Evolutionary conservation across 306 rosid species (phyloP).

Genomic region (Hippophae tibetana): DNA sequence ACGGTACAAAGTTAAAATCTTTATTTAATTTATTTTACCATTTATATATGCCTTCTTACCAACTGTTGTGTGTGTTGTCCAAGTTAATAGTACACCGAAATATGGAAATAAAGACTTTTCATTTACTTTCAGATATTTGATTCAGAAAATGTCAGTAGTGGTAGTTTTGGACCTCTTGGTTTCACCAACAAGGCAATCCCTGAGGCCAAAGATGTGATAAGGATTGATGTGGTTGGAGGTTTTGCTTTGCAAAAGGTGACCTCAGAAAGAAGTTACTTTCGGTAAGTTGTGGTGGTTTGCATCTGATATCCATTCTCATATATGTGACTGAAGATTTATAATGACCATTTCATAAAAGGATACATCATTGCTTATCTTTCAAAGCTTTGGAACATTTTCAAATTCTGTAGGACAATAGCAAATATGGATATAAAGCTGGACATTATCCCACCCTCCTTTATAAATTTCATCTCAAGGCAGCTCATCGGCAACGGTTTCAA

Average conservation of each 20-base stretch:
- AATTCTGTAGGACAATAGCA: slow-evolving; percentile 65
- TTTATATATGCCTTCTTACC: background rate
- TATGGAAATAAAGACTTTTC: slow-evolving; percentile 16
- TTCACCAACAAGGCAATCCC: slow-evolving; percentile 47
- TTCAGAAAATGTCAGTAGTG: slow-evolving; percentile 24
- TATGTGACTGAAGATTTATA: background rate
- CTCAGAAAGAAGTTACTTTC: slow-evolving; percentile 73
- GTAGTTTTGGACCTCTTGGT: slow-evolving; percentile 42
- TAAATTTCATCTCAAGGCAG: slow-evolving; percentile 90
- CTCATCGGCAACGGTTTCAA: slow-evolving; percentile 81
- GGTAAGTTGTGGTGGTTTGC: slow-evolving; percentile 39
- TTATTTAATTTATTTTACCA: background rate
- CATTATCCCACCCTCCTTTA: slow-evolving; percentile 68
- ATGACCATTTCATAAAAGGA: background rate
- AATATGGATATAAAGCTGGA: slow-evolving; percentile 91
- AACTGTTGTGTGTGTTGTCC: background rate
- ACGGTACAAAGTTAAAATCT: slow-evolving; percentile 38
- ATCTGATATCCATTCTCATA: background rate
- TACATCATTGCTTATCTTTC: background rate
- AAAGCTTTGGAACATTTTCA: slow-evolving; percentile 12
- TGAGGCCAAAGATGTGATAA: slow-evolving; percentile 54
- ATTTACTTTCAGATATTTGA: slow-evolving; percentile 51
- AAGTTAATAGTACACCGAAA: slow-evolving; percentile 3
- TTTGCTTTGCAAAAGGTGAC: slow-evolving; percentile 86
- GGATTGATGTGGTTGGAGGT: slow-evolving; percentile 90